Conservation (phyloP, 148 eudicot genomes). For the Chenopodium formosanum region DNA sequence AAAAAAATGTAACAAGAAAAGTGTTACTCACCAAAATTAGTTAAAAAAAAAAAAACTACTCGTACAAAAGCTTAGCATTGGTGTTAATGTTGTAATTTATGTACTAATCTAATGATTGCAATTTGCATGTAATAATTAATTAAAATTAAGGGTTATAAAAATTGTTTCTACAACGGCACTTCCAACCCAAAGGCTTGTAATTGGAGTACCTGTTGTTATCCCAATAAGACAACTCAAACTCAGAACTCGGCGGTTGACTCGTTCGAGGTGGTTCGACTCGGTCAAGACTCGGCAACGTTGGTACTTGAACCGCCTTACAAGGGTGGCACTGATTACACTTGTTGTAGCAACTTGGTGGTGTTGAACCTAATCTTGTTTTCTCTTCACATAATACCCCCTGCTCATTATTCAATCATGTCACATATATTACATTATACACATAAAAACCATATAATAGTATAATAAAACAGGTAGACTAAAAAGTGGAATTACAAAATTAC, state of each 20-base stretch:
- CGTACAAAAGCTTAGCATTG: background rate
- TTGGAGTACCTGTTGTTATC: constrained; percentile 62
- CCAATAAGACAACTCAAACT: constrained; percentile 24
- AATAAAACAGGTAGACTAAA: background rate
- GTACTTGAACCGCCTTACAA: constrained; percentile 80
- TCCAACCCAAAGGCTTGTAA: constrained; percentile 98
- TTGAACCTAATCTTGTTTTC: constrained; percentile 82
- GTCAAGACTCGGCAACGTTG: constrained; percentile 51
- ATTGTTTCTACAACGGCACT: constrained; percentile 65
- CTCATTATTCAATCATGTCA: background rate
- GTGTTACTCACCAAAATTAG: too few relatives aligned
- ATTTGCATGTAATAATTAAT: background rate
- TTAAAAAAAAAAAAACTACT: too few relatives aligned
- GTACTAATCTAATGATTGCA: background rate
- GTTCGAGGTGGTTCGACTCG: constrained; percentile 22
- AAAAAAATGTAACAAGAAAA: too few relatives aligned
- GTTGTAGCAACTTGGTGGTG: constrained; percentile 93
- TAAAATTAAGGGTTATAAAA: constrained; percentile 57
- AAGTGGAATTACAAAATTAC: constrained; percentile 23
- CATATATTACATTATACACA: background rate
- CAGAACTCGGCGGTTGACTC: constrained; percentile 10
- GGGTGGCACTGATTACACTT: constrained; percentile 96
- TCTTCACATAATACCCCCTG: constrained; percentile 58
- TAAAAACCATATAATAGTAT: background rate
- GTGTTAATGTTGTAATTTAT: background rate